Percentiles rank a stretch among this genome's conserved stretches.
Conservation (phyloP, 306 rosid species). For the Oxytropis ochrocephala region DNA sequence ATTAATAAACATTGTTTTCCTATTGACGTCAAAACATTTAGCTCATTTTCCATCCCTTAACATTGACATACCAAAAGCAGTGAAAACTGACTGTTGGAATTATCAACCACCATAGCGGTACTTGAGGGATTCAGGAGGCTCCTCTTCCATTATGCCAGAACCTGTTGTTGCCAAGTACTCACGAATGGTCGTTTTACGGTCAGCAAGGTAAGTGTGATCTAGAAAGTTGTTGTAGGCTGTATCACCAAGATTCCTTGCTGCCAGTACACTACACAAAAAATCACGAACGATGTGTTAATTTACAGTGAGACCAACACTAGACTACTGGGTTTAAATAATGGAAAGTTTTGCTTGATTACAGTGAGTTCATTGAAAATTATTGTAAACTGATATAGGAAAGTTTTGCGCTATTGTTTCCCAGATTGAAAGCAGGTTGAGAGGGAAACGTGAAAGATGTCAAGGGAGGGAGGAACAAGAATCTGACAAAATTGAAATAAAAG, state of each 20-base stretch:
- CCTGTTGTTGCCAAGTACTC: constrained; percentile 65
- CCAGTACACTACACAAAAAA: constrained; percentile 57
- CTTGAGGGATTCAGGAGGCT: constrained; percentile 85
- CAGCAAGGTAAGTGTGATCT: constrained; percentile 89
- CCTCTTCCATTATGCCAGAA: constrained; percentile 89
- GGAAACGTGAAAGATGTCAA: neutral
- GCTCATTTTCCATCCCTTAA: neutral
- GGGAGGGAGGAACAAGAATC: neutral
- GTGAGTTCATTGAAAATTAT: neutral
- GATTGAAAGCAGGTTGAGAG: constrained; percentile 1
- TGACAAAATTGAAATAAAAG: neutral
- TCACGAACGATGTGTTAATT: neutral
- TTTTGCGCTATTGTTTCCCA: neutral
- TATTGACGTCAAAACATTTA: neutral
- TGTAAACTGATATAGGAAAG: neutral
- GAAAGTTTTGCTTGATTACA: neutral
- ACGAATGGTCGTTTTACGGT: constrained; percentile 79
- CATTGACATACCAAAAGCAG: neutral
- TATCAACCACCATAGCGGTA: constrained; percentile 78
- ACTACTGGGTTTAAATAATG: neutral
- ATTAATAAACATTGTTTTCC: neutral
- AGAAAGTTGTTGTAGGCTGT: constrained; percentile 67
- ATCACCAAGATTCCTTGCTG: constrained; percentile 69
- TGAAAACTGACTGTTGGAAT: constrained; percentile 12
- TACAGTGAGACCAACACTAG: constrained; percentile 3